Percentiles rank a stretch among this genome's conserved stretches.
phyloP scores from a whole-genome alignment of 345 rosid species.

The Mallotus nudiflorus region DNA sequence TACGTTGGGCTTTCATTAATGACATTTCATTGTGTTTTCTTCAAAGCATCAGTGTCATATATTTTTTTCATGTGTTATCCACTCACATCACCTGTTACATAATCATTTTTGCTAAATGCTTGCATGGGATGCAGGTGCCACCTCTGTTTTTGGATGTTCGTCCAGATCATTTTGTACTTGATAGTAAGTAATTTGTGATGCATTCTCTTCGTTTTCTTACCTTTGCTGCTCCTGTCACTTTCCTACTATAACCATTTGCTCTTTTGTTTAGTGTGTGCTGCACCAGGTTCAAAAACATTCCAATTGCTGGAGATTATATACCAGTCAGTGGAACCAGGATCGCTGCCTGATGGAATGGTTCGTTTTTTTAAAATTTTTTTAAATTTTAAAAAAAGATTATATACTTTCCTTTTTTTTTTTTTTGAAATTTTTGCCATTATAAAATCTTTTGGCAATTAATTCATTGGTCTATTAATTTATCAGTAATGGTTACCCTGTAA shows the following conservation, averaged over 20 bases:
- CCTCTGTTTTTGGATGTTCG: constrained; percentile 89
- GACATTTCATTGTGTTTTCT: not conserved
- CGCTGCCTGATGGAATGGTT: constrained; percentile 83
- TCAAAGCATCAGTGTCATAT: not conserved
- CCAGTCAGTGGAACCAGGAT: constrained; percentile 60
- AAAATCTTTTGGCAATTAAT: not conserved
- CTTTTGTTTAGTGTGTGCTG: constrained; percentile 78
- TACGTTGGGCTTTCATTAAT: not conserved
- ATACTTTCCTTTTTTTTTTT: not conserved
- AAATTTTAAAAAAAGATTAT: too few species aligned
- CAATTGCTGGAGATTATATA: constrained; percentile 89
- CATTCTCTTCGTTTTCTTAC: not conserved
- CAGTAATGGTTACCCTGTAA: not conserved
- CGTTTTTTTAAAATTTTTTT: constrained; percentile 17
- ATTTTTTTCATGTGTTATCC: not conserved
- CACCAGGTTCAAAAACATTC: constrained; percentile 97
- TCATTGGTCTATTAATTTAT: not conserved
- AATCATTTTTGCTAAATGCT: constrained; percentile 11
- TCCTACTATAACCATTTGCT: not conserved
- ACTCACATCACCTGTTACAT: not conserved
- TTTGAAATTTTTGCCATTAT: not conserved
- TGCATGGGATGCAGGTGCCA: constrained; percentile 57
- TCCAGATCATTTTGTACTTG: constrained; percentile 79
- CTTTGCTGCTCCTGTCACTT: not conserved
- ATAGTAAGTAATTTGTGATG: constrained; percentile 56